Evolutionary conservation across 78 protist species (phyloP), one percentile per base, ranked within the genome.

Genomic region (Speleostelium caveatum): DNA sequence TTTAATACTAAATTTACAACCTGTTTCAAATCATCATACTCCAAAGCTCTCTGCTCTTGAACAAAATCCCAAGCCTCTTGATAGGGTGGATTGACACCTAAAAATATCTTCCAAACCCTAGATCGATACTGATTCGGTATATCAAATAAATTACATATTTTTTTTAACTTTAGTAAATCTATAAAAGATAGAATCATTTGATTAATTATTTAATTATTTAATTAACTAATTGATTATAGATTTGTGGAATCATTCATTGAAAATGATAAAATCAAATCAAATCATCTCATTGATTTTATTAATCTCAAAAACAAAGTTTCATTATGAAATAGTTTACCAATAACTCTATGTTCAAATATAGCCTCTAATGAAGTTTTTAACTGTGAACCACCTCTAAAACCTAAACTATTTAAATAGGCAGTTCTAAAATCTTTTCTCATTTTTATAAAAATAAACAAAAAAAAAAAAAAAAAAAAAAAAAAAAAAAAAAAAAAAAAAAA

Each of bases 381-480:
- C 24, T 79, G 89, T 17, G 75, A 22, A n/a, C 89, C 89, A 56
- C 89, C 89, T 67, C 53, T 65, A 56, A 79, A 79, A 8, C 89
- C 89, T 5, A 79, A 56, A 56, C 67, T 71, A 68, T 79, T 79
- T 28, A 79, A 41, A 68, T 67, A 79, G 0, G 89, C 89, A 17
- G 76, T 79, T 79, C 89, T 79, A 79, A 79, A 79, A 41, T 79
- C 89, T 39, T 61, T 79, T 68, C 61, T 79, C 89, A 79, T 79
- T 1, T 55, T 33, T 19, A 6, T 19, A 5, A 19, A 58, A 10
- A 45, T 14, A 14, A 10, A 45, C 6, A 14, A 45, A 45, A 45
- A 14, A 45, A 45, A 45, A 45, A 45, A 45, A 58, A 6, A 58
- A 5, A 19, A 58, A 10, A 45, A 45, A 14, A 10, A 45, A 45